Conservation (phyloP, 257 asterid species). For the Nicotiana knightiana region DNA sequence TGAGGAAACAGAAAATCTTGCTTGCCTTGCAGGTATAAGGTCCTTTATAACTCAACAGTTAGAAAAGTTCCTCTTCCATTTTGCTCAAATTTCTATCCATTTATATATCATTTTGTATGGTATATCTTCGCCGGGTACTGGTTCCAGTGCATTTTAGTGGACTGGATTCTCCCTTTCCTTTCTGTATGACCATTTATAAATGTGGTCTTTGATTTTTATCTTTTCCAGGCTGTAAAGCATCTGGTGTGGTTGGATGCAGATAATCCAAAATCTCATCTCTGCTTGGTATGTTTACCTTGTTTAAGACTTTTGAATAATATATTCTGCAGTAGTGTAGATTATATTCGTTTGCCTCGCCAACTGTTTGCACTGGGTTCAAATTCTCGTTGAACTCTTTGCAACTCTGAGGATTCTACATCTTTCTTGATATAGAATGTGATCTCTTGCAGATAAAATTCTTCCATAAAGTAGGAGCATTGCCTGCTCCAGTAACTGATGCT, state of each 20-base stretch:
- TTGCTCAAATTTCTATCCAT: not conserved
- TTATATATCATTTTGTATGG: not conserved
- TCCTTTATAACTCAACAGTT: not conserved
- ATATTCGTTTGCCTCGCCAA: not conserved
- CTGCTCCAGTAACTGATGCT: conserved; percentile 59
- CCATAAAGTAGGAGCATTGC: conserved; percentile 64
- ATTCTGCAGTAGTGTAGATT: not conserved
- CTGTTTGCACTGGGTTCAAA: not conserved
- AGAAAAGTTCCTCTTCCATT: not conserved
- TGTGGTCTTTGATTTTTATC: conserved; percentile 11
- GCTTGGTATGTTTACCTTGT: conserved; percentile 57
- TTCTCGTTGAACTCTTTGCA: not conserved
- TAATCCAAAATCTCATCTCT: conserved; percentile 73
- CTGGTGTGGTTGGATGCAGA: conserved; percentile 67
- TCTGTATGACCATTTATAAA: not conserved
- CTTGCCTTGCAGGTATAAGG: conserved; percentile 74
- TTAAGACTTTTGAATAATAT: conserved; percentile 6
- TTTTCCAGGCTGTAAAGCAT: conserved; percentile 79
- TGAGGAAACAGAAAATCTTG: conserved; percentile 74
- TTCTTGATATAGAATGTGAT: conserved; percentile 5
- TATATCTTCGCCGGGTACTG: not conserved
- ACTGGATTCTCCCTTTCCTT: not conserved
- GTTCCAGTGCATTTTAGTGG: not conserved
- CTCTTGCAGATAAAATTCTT: conserved; percentile 71
- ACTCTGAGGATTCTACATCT: not conserved